Evolutionary conservation across 1,139 yeast genomes (phyloP).

Genomic region (Debaryomyces coudertii): DNA sequence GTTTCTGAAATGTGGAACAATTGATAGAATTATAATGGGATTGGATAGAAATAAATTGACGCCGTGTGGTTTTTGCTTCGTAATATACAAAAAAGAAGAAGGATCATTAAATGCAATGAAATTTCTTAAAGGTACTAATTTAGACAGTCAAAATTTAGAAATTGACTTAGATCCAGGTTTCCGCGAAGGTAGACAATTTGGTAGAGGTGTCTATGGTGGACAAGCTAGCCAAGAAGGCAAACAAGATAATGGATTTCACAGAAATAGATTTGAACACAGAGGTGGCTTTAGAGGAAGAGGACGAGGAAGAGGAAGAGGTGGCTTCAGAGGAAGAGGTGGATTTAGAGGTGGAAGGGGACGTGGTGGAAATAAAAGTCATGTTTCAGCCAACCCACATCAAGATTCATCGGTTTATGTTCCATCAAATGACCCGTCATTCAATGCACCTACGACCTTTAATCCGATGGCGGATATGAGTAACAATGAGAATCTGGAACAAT

Average conservation of each 20-base stretch:
- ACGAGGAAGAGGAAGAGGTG: slow-evolving; percentile 27
- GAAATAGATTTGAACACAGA: slow-evolving; percentile 25
- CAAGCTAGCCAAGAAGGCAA: slow-evolving; percentile 55
- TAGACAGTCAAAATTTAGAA: slow-evolving; percentile 77
- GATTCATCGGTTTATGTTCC: slow-evolving; percentile 25
- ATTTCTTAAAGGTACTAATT: slow-evolving; percentile 74
- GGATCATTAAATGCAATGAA: slow-evolving; percentile 83
- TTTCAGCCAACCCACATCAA: slow-evolving; percentile 10
- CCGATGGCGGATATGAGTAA: slow-evolving; percentile 17
- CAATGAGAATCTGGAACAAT: neutral
- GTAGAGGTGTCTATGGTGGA: slow-evolving; percentile 90
- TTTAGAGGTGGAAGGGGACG: slow-evolving; percentile 26
- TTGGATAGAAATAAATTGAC: slow-evolving; percentile 84
- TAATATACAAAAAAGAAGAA: slow-evolving; percentile 65
- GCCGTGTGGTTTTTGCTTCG: slow-evolving; percentile 96
- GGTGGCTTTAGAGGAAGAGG: slow-evolving; percentile 35
- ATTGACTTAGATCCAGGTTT: slow-evolving; percentile 96
- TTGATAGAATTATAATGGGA: slow-evolving; percentile 87
- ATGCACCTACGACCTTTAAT: slow-evolving; percentile 21
- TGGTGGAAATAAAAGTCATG: slow-evolving; percentile 21
- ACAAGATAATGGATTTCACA: slow-evolving; percentile 23
- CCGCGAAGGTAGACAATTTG: slow-evolving; percentile 90
- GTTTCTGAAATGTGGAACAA: slow-evolving; percentile 76
- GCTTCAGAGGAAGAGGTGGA: slow-evolving; percentile 34
- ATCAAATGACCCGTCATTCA: slow-evolving; percentile 22